These are phyloP conservation scores for Phlebiopsis flavidoalba DNA, from an alignment of 768 basidiomycete genomes.

Conservation along the genomic window DNA sequence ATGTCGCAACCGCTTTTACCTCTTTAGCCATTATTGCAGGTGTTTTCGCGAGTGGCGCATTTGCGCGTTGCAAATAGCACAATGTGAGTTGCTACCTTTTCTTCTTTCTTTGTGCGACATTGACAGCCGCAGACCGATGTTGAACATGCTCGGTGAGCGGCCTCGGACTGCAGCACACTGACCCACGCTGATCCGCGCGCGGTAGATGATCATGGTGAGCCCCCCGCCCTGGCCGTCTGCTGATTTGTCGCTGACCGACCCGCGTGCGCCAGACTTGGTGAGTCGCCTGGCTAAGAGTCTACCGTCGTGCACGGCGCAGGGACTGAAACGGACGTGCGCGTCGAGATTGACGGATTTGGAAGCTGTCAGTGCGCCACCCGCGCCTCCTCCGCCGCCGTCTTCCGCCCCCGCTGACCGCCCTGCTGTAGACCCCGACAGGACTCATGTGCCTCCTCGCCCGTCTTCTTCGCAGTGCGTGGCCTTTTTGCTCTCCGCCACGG, in stretches of 20 bases:
- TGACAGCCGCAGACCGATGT: constrained; percentile 75
- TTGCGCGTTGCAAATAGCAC: constrained; percentile 86
- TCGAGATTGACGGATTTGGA: constrained; percentile 76
- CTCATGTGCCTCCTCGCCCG: constrained; percentile 64
- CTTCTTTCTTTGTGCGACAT: neutral
- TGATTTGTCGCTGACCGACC: neutral
- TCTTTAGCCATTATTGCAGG: constrained; percentile 92
- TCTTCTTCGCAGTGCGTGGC: constrained; percentile 67
- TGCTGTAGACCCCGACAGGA: constrained; percentile 70
- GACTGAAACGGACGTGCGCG: neutral
- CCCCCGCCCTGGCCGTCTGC: constrained; percentile 8
- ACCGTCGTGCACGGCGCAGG: neutral
- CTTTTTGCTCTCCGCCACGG: neutral
- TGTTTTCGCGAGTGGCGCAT: constrained; percentile 82
- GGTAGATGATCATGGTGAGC: constrained; percentile 76
- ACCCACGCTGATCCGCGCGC: neutral
- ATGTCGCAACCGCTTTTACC: constrained; percentile 85
- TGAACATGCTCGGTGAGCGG: constrained; percentile 74
- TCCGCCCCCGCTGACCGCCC: constrained; percentile 1
- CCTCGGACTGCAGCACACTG: neutral
- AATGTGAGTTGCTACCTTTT: constrained; percentile 60
- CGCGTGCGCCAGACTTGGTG: constrained; percentile 41
- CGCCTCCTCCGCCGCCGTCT: neutral
- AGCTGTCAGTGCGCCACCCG: constrained; percentile 51
- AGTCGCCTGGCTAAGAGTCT: constrained; percentile 12